Base-by-base conservation (phyloP, 768 basidiomycete genomes). In the Suillus americanus region DNA sequence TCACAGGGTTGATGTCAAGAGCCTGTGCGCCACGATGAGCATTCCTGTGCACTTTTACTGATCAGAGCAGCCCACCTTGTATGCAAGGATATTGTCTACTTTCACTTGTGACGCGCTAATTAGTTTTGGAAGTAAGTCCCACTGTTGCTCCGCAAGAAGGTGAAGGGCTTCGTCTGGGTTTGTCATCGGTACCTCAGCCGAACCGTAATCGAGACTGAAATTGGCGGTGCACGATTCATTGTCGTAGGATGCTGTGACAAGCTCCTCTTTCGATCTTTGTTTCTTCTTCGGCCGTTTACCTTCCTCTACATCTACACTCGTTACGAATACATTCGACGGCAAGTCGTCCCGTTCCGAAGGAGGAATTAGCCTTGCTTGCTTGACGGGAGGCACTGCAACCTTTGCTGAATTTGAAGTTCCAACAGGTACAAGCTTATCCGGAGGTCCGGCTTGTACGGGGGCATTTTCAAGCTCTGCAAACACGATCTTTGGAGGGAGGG, bases 241-340 rank as follows among this genome's bases (percentile, higher is more conserved):
- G 18, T 62, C 56, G 67, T 8, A 54, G 64, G 40, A 66, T 66
- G 69, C 67, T 43, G 70, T 48, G 18, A 63, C 37, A 14, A 65
- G 68, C 40, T 70, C 74, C 63, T 74, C 40, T 41, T 59, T 59
- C 25, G 40, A 28, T 25, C 40, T 71, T 56, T 72, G 73, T 65
- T 77, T 80, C 63, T 76, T 75, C 64, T 77, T 79, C 43, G 69
- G 66, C 23, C 65, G 61, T 62, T 64, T 12, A 1, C 79, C 82
- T 30, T 79, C 82, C 68, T 90, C 89, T 30, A 91, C 88, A 65
- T 92, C 88, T 2, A 91, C 79, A 67, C 86, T 87, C 3, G 90
- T 91, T 40, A 92, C 88, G 65, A 92, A 86, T 69, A 92, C 71
- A 60, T 89, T 86, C 5, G 78, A 69, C 0, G 90, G 90, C 9